phyloP scores from a whole-genome alignment of 192 early-diverging fungal genomes.

The Geranomyces michiganensis region DNA sequence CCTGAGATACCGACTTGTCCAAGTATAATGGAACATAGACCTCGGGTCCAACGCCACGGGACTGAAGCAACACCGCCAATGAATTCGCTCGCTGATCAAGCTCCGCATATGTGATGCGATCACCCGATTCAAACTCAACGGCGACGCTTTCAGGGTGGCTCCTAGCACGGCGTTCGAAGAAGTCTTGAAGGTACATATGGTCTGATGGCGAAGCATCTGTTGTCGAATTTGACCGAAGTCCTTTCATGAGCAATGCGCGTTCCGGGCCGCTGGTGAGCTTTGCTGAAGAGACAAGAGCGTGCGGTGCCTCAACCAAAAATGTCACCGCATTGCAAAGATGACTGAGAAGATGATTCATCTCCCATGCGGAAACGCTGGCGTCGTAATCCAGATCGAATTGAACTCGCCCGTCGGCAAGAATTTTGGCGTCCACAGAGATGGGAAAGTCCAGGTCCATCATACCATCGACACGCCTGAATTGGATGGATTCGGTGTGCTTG shows the following conservation, averaged over 20 bases:
- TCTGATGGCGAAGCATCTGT: constrained; percentile 5
- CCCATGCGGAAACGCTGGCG: not conserved
- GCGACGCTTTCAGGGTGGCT: constrained; percentile 36
- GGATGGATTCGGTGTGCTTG: not conserved
- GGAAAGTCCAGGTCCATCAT: constrained; percentile 2
- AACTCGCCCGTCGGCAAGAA: not conserved
- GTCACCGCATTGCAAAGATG: not conserved
- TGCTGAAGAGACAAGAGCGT: too few species aligned
- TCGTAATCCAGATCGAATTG: constrained; percentile 3
- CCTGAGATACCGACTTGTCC: constrained; percentile 33
- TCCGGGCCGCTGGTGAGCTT: too few species aligned
- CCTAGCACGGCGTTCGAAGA: constrained; percentile 24
- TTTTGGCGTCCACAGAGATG: not conserved
- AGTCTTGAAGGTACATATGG: constrained; percentile 4
- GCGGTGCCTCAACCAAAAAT: not conserved
- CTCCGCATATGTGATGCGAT: constrained; percentile 41
- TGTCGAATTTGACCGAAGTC: not conserved
- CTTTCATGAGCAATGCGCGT: not conserved
- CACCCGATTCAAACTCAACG: constrained; percentile 1
- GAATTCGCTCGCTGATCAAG: constrained; percentile 30
- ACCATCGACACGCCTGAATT: not conserved
- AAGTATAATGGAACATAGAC: constrained; percentile 30
- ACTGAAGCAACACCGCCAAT: constrained; percentile 20
- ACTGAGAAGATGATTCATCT: not conserved
- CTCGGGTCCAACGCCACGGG: constrained; percentile 25